A percentile compares a stretch with the other conserved stretches of the same genome.
Evolutionary conservation across 2,329 filamentous ascomycete genomes (phyloP).

Genomic region (Huntiella moniliformis): DNA sequence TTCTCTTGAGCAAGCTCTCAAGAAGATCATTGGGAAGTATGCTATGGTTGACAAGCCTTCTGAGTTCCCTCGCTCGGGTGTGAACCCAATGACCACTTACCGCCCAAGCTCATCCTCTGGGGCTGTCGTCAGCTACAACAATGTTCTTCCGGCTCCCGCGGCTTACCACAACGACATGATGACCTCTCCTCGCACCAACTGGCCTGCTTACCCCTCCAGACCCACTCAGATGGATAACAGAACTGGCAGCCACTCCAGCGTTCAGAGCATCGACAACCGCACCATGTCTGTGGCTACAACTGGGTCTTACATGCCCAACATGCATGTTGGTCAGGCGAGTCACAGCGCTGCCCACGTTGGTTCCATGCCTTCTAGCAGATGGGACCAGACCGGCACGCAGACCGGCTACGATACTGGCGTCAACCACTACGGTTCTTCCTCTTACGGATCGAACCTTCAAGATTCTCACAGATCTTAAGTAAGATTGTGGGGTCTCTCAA

Average conservation of each 20-base stretch:
- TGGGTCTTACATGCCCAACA: constrained; percentile 21
- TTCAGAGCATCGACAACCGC: constrained; percentile 18
- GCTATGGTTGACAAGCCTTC: constrained; percentile 2
- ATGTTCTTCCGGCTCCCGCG: not conserved
- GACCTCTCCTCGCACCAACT: not conserved
- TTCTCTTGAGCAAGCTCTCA: constrained; percentile 65
- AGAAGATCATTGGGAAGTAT: constrained; percentile 99
- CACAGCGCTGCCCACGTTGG: not conserved
- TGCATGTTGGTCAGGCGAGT: constrained; percentile 17
- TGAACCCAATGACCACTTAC: not conserved
- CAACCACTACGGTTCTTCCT: constrained; percentile 18
- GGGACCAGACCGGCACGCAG: constrained; percentile 21
- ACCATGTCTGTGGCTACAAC: constrained; percentile 15
- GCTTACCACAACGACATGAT: not conserved
- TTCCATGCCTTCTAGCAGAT: constrained; percentile 14
- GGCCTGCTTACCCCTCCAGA: not conserved
- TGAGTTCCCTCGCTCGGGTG: not conserved
- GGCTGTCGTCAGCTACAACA: not conserved
- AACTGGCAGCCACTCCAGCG: not conserved
- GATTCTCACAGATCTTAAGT: not conserved
- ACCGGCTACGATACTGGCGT: constrained; percentile 23
- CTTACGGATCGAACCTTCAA: constrained; percentile 23
- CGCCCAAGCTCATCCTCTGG: not conserved
- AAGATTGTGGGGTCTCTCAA: not conserved
- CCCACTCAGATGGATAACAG: not conserved